Base-by-base conservation (phyloP, 306 rosid genomes). In the Lablab purpureus region DNA sequence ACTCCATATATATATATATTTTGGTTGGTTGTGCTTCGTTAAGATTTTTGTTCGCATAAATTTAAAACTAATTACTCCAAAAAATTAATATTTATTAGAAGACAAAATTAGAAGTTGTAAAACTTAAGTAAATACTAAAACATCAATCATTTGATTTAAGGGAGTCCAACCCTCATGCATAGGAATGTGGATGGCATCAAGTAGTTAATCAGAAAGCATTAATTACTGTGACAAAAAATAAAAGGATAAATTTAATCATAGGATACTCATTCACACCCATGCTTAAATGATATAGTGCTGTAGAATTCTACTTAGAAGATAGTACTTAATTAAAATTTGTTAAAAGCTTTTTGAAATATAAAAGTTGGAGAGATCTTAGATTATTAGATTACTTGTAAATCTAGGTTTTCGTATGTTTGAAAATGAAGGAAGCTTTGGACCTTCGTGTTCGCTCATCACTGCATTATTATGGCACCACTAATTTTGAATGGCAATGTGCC, bases 401-500 rank as follows among this genome's bases (percentile, higher is more conserved):
- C 40, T 45, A 62, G 49, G 28, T 18, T 76, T 52, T 5, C 46
- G 23, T 62, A 18, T 6, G 37, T 76, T 51, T 71, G 66, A 49
- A 63, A 71, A 72, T 14, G 74, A 21, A 47, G 10, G 73, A 47
- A 30, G 56, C 18, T 66, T 50, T 65, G 58, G 46, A 65, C 73
- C 80, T 56, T 21, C 47, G 11, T 71, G 74, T 15, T 23, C 65
- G 76, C 79, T 76, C 78, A 60, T 60, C 28, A 73, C 43, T 22
- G 15, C 17, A 65, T 81, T 49, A 80, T 74, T 80, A 75, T 80
- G 6, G 27, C 30, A 67, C 49, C 75, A 73, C 68, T 60, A 52
- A 59, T 41, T 49, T 75, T 58, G 66, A 60, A 70, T 34, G 68
- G 82, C 14, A 36, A 52, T 30, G 28, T 77, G 45, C 32, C 75